phyloP scores from a whole-genome alignment of 805 yeast species.

The Saccharomycopsis vini region DNA sequence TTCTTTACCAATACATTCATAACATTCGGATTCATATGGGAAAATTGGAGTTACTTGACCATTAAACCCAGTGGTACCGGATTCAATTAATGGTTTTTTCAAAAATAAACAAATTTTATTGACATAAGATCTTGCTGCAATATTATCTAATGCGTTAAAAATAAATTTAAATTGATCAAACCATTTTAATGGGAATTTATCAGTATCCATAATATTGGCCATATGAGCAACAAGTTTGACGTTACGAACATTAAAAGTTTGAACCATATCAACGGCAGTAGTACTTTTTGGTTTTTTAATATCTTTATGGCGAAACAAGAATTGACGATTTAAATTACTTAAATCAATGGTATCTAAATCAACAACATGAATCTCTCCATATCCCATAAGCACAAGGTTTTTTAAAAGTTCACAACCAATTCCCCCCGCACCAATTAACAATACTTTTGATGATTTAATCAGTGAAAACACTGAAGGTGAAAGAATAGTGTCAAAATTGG shows the following conservation, averaged over 20 bases:
- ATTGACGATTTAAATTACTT: conserved; percentile 88
- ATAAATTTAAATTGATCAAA: conserved; percentile 66
- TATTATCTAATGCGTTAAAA: conserved; percentile 88
- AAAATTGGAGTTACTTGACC: conserved; percentile 93
- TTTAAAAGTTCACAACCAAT: conserved; percentile 89
- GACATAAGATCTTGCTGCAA: conserved; percentile 87
- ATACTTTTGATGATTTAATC: conserved; percentile 41
- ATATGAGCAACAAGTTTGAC: conserved; percentile 69
- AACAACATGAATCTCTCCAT: conserved; percentile 83
- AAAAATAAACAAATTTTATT: conserved; percentile 73
- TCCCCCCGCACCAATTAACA: conserved; percentile 94
- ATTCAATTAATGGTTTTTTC: conserved; percentile 72
- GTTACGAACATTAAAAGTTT: conserved; percentile 51
- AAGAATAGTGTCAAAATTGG: conserved; percentile 7
- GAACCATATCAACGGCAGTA: conserved; percentile 79
- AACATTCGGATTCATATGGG: conserved; percentile 81
- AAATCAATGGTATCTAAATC: conserved; percentile 93
- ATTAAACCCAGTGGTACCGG: conserved; percentile 90
- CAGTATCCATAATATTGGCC: conserved; percentile 78
- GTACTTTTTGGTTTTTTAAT: conserved; percentile 80
- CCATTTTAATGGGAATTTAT: conserved; percentile 66
- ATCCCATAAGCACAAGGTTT: conserved; percentile 67
- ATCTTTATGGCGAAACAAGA: conserved; percentile 80
- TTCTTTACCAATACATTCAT: conserved; percentile 81
- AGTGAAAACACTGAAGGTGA: conserved; percentile 4